Conservation (phyloP, 441 rosid genomes). For the Syzygium malaccense region DNA sequence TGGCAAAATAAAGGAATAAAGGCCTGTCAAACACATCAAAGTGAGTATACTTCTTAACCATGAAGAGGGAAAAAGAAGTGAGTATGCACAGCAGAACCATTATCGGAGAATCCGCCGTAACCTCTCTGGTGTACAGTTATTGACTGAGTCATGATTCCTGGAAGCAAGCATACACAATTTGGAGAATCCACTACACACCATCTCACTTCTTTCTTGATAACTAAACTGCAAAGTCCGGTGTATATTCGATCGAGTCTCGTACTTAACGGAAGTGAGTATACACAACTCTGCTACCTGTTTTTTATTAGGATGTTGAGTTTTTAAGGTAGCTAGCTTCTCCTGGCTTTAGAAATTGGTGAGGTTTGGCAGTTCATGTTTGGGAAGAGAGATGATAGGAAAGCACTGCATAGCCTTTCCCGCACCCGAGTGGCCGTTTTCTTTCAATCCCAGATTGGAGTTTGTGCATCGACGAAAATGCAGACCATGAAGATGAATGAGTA, state of each 20-base stretch:
- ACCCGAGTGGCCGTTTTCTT: not conserved
- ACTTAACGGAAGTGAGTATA: not conserved
- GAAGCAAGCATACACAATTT: not conserved
- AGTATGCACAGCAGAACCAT: not conserved
- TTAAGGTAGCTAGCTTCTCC: not conserved
- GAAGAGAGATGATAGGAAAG: not conserved
- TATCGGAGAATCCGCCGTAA: not conserved
- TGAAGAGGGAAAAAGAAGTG: not conserved
- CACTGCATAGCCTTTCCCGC: not conserved
- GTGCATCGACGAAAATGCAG: not conserved
- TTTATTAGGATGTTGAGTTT: not conserved
- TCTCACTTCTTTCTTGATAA: not conserved
- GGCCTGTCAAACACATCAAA: not conserved
- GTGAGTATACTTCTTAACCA: not conserved
- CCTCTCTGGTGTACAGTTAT: not conserved
- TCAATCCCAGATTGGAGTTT: not conserved
- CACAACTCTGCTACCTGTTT: not conserved
- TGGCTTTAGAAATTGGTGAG: not conserved
- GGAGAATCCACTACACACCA: not conserved
- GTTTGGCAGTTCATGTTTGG: not conserved
- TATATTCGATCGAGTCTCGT: not conserved
- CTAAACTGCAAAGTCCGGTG: not conserved
- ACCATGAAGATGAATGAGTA: not conserved
- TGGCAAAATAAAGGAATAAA: not conserved
- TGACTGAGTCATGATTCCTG: not conserved